phyloP scores from a whole-genome alignment of 75 land plant genomes.

The Cupressus sempervirens region DNA sequence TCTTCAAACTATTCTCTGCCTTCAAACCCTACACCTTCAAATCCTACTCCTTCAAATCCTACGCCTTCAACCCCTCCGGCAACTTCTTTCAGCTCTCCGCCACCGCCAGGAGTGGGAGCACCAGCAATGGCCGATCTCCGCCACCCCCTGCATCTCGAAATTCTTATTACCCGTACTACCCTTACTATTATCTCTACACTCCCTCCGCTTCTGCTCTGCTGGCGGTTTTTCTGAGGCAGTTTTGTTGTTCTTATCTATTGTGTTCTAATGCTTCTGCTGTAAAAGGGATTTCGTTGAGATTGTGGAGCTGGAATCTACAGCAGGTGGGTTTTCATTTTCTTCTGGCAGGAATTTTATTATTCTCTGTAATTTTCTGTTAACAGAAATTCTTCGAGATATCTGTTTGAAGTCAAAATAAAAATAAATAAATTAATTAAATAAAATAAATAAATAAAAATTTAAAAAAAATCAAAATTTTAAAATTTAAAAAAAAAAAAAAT shows the following conservation, averaged over 20 bases:
- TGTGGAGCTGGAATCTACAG: background rate
- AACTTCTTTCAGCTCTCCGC: background rate
- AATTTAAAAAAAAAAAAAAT: too few relatives aligned
- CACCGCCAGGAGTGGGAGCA: background rate
- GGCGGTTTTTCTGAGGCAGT: background rate
- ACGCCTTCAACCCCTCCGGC: background rate
- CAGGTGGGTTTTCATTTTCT: background rate
- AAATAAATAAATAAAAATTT: too few relatives aligned
- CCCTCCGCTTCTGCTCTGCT: background rate
- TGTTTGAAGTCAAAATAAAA: too few relatives aligned
- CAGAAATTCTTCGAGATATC: background rate
- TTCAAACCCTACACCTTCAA: too few relatives aligned
- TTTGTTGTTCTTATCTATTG: background rate
- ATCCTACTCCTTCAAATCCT: background rate
- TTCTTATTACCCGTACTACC: background rate
- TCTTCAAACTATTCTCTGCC: too few relatives aligned
- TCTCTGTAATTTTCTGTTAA: background rate
- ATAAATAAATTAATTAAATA: too few relatives aligned
- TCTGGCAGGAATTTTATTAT: background rate
- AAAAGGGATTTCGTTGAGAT: background rate
- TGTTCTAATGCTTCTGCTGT: background rate
- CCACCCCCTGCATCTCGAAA: background rate
- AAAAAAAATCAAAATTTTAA: too few relatives aligned
- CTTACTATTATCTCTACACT: slow-evolving; percentile 3
- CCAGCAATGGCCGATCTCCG: background rate